These are phyloP conservation scores for Penicillium sp. DNA, from an alignment of 2,329 filamentous ascomycete genomes.

Conservation along the genomic window DNA sequence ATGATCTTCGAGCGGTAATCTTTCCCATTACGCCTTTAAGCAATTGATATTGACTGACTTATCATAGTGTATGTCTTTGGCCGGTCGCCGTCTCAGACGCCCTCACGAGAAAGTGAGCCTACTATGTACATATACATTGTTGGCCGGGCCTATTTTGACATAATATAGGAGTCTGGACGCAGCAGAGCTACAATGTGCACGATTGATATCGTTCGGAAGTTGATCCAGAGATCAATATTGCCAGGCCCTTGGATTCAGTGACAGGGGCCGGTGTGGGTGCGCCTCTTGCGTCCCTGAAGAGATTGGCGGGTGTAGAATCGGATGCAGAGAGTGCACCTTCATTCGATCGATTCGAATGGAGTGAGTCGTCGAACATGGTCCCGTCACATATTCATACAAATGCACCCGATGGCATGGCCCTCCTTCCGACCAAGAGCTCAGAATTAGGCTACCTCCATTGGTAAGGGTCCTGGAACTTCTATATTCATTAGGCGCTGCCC, in stretches of 20 bases:
- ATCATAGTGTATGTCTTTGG: not conserved
- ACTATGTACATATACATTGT: not conserved
- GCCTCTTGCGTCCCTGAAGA: not conserved
- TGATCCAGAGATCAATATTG: not conserved
- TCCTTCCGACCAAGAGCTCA: not conserved
- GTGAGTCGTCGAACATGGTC: not conserved
- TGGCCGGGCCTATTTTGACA: not conserved
- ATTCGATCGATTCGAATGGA: not conserved
- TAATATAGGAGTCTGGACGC: not conserved
- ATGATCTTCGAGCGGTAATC: not conserved
- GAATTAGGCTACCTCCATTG: not conserved
- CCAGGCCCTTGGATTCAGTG: not conserved
- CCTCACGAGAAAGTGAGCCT: not conserved
- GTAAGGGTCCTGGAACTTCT: too few species aligned
- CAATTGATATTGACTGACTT: not conserved
- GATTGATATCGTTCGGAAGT: not conserved
- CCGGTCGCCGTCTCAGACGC: not conserved
- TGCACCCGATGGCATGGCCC: not conserved
- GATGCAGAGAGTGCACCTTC: not conserved
- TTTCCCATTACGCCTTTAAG: not conserved
- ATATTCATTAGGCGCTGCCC: not conserved
- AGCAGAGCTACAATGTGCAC: not conserved
- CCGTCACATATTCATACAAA: not conserved
- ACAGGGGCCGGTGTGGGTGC: not conserved
- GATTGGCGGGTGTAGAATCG: not conserved